Evolutionary conservation across 768 basidiomycete species (phyloP), one percentile per base, ranked within the genome.

Genomic region (Boletus bicolor): DNA sequence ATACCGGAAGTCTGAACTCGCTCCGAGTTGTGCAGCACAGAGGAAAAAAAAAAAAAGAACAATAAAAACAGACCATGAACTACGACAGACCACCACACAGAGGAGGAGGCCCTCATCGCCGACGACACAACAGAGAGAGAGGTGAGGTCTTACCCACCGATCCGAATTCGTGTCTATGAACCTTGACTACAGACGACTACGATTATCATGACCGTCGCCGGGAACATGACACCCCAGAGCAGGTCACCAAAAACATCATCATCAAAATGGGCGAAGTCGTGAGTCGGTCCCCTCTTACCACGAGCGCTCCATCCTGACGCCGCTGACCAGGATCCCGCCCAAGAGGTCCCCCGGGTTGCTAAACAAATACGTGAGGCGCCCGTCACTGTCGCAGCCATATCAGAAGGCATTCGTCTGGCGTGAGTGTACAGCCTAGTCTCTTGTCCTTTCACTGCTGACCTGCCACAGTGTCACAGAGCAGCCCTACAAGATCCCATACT

Each of bases 401-500:
- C 89, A 0, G 91, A 92, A 62, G 85, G 86, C 9, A 80, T 93
- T 69, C 85, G 89, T 44, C 75, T 86, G 68, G 87, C 81, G 91
- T 89, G 54, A 56, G 56, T 21, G 9, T 4, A 9, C 2, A 38
- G n/a, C 30, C 21, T 52, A 7, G 38, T 12, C 8, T 12, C 17
- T 49, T 30, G 21, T 17, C 49, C 17, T 5, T 44, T 15, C 41
- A 19, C 45, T 51, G 53, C 49, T 70, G 45, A 59, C 43, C 19
- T 4, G 12, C 12, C 44, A 19, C 66, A 93, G 91, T 48, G 84
- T 92, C 50, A 92, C 88, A 1, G 92, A 98, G 73, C 89, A 97
- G 64, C 94, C 95, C 0, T 94, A 85, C 77, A 99, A 98, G 77
- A 89, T 91, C 36, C 88, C 93, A 0, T 89, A 85, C 67, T 94